phyloP scores from a whole-genome alignment of 208 protist species.

The Crithidia brevicula region DNA sequence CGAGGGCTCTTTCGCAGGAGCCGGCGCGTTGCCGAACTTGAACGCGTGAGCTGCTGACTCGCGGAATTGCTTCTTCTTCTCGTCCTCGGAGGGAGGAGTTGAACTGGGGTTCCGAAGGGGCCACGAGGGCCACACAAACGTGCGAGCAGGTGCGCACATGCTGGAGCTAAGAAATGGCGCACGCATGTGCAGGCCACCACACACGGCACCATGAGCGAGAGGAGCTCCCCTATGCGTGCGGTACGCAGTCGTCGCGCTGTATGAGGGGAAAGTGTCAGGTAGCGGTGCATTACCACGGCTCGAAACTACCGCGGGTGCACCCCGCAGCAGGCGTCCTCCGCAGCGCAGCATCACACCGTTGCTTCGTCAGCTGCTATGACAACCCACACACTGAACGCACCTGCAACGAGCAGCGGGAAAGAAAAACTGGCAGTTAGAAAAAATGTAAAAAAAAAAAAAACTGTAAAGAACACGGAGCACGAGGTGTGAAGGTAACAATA shows the following conservation, averaged over 20 bases:
- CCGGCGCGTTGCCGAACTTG: neutral
- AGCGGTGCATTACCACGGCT: neutral
- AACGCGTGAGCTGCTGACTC: neutral
- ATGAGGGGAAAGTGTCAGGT: neutral
- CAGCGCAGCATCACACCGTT: slow-evolving; percentile 15
- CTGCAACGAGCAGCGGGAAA: neutral
- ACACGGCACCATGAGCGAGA: neutral
- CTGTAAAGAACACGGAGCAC: too few relatives aligned
- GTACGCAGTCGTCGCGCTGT: neutral
- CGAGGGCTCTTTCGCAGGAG: neutral
- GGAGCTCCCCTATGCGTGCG: neutral
- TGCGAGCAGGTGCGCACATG: slow-evolving; percentile 4
- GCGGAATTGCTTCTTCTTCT: slow-evolving; percentile 19
- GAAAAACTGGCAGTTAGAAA: neutral
- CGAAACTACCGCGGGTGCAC: neutral
- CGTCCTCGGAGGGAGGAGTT: slow-evolving; percentile 18
- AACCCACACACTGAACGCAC: too few relatives aligned
- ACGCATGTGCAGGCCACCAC: neutral
- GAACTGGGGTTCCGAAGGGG: slow-evolving; percentile 8
- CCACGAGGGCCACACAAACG: slow-evolving; percentile 28
- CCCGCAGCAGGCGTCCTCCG: slow-evolving; percentile 4
- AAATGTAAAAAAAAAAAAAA: slow-evolving; percentile 15
- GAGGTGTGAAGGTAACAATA: too few relatives aligned
- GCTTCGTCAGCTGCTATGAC: too few relatives aligned
- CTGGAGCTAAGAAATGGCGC: slow-evolving; percentile 1